phyloP scores from a whole-genome alignment of 495 filamentous ascomycete genomes.

The Annulohypoxylon moriforme region DNA sequence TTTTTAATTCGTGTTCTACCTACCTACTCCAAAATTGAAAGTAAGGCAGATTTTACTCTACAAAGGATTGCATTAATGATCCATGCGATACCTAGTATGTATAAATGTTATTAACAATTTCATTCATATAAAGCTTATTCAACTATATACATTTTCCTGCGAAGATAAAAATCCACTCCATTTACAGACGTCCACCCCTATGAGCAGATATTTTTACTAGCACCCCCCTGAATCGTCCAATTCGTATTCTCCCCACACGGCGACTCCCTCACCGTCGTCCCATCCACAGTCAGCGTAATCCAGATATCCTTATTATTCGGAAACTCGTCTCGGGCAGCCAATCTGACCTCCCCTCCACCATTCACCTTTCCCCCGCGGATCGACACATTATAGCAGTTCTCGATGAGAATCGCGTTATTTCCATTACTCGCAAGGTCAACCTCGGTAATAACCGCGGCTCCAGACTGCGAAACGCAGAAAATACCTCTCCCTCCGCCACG shows the following conservation, averaged over 20 bases:
- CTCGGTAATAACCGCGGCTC: constrained; percentile 51
- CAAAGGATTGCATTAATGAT: too few species aligned
- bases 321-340: constrained; percentile 57
- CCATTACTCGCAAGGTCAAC: constrained; percentile 58
- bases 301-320: constrained; percentile 55
- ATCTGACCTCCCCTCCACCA: constrained; percentile 59
- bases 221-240: constrained; percentile 55
- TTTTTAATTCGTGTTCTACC: too few species aligned
- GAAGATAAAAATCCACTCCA: too few species aligned
- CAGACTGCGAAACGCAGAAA: constrained; percentile 61
- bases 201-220: constrained; percentile 50
- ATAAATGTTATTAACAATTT: background rate
- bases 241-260: constrained; percentile 58
- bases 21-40: too few species aligned
- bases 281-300: constrained; percentile 54
- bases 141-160: constrained; percentile 1
- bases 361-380: constrained; percentile 57
- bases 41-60: too few species aligned
- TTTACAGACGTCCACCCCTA: background rate
- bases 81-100: too few species aligned
- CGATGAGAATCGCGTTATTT: constrained; percentile 61
- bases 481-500: constrained; percentile 59
- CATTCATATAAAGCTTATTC: background rate
- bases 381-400: constrained; percentile 60
- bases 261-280: constrained; percentile 55